phyloP scores from a whole-genome alignment of 352 stramenopile species.

The Pythium phragmiticola region DNA sequence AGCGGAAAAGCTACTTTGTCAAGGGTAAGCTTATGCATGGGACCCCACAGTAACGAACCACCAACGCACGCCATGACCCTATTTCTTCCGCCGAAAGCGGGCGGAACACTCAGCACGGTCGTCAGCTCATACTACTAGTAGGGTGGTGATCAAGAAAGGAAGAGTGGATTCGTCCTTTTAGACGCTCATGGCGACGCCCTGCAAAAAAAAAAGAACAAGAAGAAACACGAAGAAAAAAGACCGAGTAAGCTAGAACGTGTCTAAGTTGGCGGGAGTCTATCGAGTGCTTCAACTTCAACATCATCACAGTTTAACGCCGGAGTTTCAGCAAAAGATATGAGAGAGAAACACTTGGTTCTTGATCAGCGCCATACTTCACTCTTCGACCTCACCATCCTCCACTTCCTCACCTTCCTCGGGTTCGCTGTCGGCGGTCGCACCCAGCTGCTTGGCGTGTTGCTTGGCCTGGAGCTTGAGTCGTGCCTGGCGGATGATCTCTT shows the following conservation, averaged over 20 bases:
- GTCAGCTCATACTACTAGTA: not conserved
- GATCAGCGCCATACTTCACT: slow-evolving; percentile 24
- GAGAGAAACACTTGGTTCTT: slow-evolving; percentile 1
- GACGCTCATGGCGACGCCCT: not conserved
- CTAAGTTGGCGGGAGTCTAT: not conserved
- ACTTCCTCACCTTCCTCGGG: slow-evolving; percentile 55
- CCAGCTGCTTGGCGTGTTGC: slow-evolving; percentile 24
- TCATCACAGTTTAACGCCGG: not conserved
- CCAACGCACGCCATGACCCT: not conserved
- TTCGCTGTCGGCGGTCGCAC: slow-evolving; percentile 33
- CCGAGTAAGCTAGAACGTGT: not conserved
- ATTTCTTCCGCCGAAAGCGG: slow-evolving; percentile 5
- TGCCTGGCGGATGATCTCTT: slow-evolving; percentile 72
- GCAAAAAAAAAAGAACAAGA: too few species aligned
- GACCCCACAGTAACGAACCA: not conserved
- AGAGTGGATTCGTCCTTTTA: not conserved
- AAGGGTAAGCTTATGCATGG: not conserved
- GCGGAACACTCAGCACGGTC: slow-evolving; percentile 2
- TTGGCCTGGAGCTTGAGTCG: slow-evolving; percentile 56
- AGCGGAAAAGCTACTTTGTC: not conserved
- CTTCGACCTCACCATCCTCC: slow-evolving; percentile 45
- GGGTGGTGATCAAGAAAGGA: not conserved
- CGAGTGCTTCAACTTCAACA: not conserved
- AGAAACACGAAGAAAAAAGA: not conserved
- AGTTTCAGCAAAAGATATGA: not conserved